Conservation (phyloP, 2,329 filamentous ascomycete genomes). For the Stagonosporopsis cucurbitacearum region DNA sequence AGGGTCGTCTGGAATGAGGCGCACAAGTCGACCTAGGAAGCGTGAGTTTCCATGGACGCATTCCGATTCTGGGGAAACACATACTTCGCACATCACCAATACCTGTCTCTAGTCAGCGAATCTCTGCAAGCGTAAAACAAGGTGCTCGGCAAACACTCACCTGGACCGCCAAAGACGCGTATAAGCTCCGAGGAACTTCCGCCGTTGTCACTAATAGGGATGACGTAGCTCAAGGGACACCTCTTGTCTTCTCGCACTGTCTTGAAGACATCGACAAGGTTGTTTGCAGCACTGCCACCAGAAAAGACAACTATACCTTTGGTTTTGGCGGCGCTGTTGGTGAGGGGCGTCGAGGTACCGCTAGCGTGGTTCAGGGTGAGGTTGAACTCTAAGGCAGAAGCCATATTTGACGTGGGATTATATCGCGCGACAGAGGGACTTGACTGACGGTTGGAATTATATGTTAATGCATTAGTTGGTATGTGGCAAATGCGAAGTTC, state of each 20-base stretch:
- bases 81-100: conserved; percentile 78
- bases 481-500: background rate
- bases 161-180: conserved; percentile 91
- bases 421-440: conserved; percentile 18
- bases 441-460: conserved; percentile 19
- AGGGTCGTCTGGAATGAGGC: conserved; percentile 76
- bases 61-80: conserved; percentile 32
- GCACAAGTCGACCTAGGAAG: conserved; percentile 76
- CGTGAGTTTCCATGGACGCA: conserved; percentile 7
- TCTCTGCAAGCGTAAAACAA: too few species aligned
- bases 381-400: conserved; percentile 22
- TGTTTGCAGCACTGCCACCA: conserved; percentile 93
- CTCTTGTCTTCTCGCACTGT: conserved; percentile 65
- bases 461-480: conserved; percentile 21
- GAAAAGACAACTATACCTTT: conserved; percentile 83
- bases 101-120: conserved; percentile 38
- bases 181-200: conserved; percentile 94
- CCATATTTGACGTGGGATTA: conserved; percentile 24
- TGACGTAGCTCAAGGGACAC: conserved; percentile 80
- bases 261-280: conserved; percentile 87
- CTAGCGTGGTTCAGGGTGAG: conserved; percentile 22
- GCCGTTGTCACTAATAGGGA: conserved; percentile 95
- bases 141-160: conserved; percentile 57
- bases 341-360: conserved; percentile 24
- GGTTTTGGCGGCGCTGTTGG: conserved; percentile 33